Percentiles rank a stretch among this genome's conserved stretches.
phyloP scores from a whole-genome alignment of 106 monocot species.

The Dendrobium catenatum region DNA sequence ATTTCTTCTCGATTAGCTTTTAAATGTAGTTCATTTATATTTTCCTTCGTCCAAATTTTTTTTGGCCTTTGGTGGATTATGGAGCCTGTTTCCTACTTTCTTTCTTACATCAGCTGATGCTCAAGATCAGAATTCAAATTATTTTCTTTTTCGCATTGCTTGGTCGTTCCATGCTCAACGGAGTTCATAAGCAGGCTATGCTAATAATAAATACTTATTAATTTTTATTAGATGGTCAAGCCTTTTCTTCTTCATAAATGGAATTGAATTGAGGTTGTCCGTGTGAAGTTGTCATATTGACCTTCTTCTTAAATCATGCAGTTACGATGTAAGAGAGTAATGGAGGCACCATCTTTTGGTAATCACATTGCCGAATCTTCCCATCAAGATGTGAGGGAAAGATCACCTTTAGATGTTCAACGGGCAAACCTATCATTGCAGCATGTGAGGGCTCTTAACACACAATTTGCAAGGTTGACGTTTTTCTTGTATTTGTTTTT shows the following conservation, averaged over 20 bases:
- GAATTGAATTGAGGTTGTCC: neutral
- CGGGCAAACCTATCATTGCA: constrained; percentile 50
- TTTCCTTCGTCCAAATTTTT: neutral
- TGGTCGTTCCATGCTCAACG: neutral
- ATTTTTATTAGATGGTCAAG: neutral
- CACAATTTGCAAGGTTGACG: constrained; percentile 74
- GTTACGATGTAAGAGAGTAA: constrained; percentile 74
- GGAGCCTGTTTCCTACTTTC: neutral
- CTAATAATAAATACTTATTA: neutral
- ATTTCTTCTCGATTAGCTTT: neutral
- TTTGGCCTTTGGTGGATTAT: neutral
- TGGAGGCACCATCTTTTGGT: constrained; percentile 61
- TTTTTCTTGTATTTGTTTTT: neutral
- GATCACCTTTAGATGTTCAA: constrained; percentile 36
- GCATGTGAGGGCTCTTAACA: constrained; percentile 88
- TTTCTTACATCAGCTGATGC: neutral
- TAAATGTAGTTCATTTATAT: neutral
- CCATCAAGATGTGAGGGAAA: constrained; percentile 32
- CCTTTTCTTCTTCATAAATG: neutral
- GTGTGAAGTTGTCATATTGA: neutral
- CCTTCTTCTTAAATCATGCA: constrained; percentile 18
- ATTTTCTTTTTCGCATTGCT: neutral
- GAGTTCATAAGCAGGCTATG: neutral
- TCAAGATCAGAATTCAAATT: neutral
- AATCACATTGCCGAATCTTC: constrained; percentile 60